Conservation (phyloP, 306 rosid genomes). For the Quillaja saponaria region DNA sequence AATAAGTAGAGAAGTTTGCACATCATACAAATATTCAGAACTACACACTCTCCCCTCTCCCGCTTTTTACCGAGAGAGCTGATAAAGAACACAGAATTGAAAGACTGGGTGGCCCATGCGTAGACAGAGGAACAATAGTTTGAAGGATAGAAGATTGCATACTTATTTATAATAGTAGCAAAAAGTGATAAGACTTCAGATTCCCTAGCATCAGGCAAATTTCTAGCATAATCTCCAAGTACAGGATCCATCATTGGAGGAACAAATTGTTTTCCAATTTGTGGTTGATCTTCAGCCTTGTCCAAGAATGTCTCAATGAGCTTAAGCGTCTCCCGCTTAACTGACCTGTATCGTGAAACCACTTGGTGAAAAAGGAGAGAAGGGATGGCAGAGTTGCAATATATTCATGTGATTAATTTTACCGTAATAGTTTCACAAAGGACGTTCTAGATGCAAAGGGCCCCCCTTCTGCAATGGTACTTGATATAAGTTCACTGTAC, state of each 20-base stretch:
- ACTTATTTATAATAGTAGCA: conserved; percentile 96
- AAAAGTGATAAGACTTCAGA: conserved; percentile 95
- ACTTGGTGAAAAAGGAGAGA: background rate
- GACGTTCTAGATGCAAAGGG: conserved; percentile 87
- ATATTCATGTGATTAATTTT: conserved; percentile 18
- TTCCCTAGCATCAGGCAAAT: conserved; percentile 98
- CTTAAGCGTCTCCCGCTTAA: conserved; percentile 95
- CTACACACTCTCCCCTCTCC: background rate
- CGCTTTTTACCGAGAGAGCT: background rate
- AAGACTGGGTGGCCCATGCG: background rate
- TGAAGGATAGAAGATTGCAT: conserved; percentile 24
- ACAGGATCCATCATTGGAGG: conserved; percentile 99
- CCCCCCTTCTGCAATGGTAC: conserved; percentile 88
- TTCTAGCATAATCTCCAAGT: conserved; percentile 92
- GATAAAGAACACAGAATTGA: too few species aligned
- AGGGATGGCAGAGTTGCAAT: background rate
- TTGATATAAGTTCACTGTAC: conserved; percentile 98
- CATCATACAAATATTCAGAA: background rate
- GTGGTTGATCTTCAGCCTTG: conserved; percentile 98
- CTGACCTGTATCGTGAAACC: conserved; percentile 63
- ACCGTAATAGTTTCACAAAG: conserved; percentile 91
- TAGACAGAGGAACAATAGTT: background rate
- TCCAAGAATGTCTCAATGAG: conserved; percentile 95
- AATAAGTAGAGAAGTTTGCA: background rate
- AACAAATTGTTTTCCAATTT: conserved; percentile 94